Percentiles rank a stretch among this genome's conserved stretches.
Evolutionary conservation across 352 stramenopile genomes (phyloP).

Genomic region (Pythium guiyangense): DNA sequence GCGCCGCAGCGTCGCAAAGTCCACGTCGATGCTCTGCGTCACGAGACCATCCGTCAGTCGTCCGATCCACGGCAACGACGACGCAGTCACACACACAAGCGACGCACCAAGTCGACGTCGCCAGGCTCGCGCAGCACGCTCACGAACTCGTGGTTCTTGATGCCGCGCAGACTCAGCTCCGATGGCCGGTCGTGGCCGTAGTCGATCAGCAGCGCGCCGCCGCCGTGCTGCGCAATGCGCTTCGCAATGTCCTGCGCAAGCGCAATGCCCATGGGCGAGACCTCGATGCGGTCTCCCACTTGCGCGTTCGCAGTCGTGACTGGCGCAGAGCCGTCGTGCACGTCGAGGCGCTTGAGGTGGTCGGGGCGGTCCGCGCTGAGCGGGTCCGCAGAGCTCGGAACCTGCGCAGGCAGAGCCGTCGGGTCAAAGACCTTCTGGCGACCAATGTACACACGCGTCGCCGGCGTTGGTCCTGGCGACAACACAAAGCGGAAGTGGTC

Average conservation of each 20-base stretch:
- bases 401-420: constrained; percentile 16
- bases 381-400: constrained; percentile 16
- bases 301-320: constrained; percentile 54
- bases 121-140: constrained; percentile 89
- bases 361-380: constrained; percentile 14
- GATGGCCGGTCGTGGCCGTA: constrained; percentile 92
- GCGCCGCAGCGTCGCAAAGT: constrained; percentile 81
- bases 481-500: constrained; percentile 94
- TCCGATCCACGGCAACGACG: too few species aligned
- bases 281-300: constrained; percentile 90
- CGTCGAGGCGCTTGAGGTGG: constrained; percentile 44
- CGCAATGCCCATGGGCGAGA: constrained; percentile 90
- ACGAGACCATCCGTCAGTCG: constrained; percentile 12
- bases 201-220: constrained; percentile 91
- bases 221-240: constrained; percentile 78
- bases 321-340: constrained; percentile 32
- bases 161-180: constrained; percentile 89
- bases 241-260: constrained; percentile 91
- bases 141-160: constrained; percentile 94
- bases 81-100: neutral
- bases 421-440: constrained; percentile 79
- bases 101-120: constrained; percentile 86
- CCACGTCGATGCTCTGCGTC: constrained; percentile 73
- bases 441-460: constrained; percentile 86
- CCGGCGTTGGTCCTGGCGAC: constrained; percentile 88